Evolutionary conservation across 2,329 filamentous ascomycete genomes (phyloP).

Genomic region (Trichoderma sp.): DNA sequence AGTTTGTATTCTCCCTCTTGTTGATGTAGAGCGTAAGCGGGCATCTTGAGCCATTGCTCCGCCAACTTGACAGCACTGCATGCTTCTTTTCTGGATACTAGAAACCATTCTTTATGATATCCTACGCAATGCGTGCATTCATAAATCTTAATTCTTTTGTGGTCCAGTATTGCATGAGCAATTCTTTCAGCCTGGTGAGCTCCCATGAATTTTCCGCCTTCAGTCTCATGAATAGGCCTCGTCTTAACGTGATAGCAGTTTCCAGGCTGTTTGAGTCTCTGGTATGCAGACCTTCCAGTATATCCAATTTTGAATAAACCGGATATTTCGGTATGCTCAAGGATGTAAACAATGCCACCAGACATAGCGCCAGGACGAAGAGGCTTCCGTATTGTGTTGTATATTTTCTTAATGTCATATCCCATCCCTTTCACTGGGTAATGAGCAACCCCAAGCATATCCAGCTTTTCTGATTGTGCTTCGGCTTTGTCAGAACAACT

Average conservation of each 20-base stretch:
- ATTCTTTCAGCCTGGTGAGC: not conserved
- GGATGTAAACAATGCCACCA: not conserved
- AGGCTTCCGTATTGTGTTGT: too few relatives aligned
- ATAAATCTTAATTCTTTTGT: not conserved
- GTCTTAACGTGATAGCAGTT: not conserved
- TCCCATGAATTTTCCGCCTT: not conserved
- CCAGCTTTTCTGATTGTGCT: not conserved
- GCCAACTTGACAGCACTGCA: not conserved
- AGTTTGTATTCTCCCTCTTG: not conserved
- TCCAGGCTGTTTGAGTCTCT: too few relatives aligned
- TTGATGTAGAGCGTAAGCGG: not conserved
- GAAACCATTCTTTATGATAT: not conserved
- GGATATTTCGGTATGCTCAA: not conserved
- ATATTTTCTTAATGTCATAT: too few relatives aligned
- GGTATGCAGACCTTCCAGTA: too few relatives aligned
- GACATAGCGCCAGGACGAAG: not conserved
- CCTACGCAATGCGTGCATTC: accelerated
- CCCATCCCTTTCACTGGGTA: not conserved
- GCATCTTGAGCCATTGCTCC: not conserved
- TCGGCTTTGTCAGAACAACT: not conserved
- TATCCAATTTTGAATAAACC: not conserved
- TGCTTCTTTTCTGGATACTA: not conserved
- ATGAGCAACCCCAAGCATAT: not conserved
- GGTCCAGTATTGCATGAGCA: not conserved
- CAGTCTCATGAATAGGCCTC: not conserved